Evolutionary conservation across 495 filamentous ascomycete species (phyloP).

Genomic region (Penicillium alfredii): DNA sequence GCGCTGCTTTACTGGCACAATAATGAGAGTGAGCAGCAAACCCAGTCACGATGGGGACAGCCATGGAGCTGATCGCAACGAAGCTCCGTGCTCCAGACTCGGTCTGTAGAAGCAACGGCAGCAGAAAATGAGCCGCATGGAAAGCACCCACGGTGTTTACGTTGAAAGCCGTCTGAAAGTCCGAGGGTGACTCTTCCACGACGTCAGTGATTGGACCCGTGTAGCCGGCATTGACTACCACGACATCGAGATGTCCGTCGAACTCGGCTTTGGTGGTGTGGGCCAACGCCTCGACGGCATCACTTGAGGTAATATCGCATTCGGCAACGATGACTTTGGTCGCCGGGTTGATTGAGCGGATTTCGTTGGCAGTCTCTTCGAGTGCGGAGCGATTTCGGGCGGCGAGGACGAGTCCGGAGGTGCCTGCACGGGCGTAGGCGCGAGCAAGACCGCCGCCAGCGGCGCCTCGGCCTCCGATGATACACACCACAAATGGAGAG

Average conservation of each 20-base stretch:
- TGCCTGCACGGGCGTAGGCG: conserved; percentile 35
- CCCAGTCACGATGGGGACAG: conserved; percentile 18
- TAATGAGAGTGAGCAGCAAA: conserved; percentile 24
- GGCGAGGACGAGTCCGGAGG: conserved; percentile 36
- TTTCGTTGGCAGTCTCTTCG: conserved; percentile 20
- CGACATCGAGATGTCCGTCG: conserved; percentile 31
- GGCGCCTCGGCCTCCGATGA: conserved; percentile 44
- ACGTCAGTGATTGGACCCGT: conserved; percentile 28
- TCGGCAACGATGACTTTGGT: conserved; percentile 20
- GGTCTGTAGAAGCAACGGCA: conserved; percentile 32
- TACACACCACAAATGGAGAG: conserved; percentile 35
- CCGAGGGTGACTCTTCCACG: conserved; percentile 20
- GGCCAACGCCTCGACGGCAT: conserved; percentile 27
- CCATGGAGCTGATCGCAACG: conserved; percentile 25
- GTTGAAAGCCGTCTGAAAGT: conserved; percentile 37
- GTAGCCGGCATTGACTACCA: conserved; percentile 40
- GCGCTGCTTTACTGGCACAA: conserved; percentile 35
- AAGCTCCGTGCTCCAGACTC: conserved; percentile 23
- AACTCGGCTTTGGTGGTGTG: conserved; percentile 21
- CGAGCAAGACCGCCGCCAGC: conserved; percentile 38
- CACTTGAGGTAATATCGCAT: conserved; percentile 37
- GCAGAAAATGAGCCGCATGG: conserved; percentile 33
- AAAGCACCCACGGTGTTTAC: conserved; percentile 40
- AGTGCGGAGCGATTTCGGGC: conserved; percentile 28
- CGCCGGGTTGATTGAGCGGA: conserved; percentile 22